phyloP scores from a whole-genome alignment of 2,329 filamentous ascomycete species.

The Curvularia hawaiiensis region DNA sequence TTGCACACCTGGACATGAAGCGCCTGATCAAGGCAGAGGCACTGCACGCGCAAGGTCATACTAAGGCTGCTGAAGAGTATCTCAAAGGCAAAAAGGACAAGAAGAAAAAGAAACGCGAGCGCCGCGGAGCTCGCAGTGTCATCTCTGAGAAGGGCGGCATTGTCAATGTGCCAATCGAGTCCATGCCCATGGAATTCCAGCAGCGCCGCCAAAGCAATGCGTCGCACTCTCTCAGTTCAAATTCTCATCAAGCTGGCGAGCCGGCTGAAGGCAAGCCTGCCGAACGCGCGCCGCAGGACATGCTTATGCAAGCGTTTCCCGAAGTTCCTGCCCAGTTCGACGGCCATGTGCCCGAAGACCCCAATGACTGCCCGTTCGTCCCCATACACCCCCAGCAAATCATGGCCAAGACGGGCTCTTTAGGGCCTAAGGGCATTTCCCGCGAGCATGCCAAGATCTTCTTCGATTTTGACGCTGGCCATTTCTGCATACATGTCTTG shows the following conservation, averaged over 20 bases:
- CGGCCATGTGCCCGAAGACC: constrained; percentile 62
- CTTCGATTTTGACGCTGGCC: constrained; percentile 66
- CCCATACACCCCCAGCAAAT: constrained; percentile 69
- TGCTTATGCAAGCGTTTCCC: constrained; percentile 45
- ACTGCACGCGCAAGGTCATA: constrained; percentile 34
- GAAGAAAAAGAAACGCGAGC: constrained; percentile 57
- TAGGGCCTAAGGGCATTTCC: constrained; percentile 74
- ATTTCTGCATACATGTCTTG: constrained; percentile 69
- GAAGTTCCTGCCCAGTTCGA: constrained; percentile 57
- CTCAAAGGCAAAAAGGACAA: constrained; percentile 38
- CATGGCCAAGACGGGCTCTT: constrained; percentile 52
- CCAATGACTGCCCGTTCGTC: constrained; percentile 67
- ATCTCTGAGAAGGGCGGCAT: constrained; percentile 74
- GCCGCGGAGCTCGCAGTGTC: constrained; percentile 61
- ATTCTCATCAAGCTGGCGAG: constrained; percentile 48
- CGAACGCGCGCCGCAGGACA: constrained; percentile 41
- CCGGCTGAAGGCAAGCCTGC: constrained; percentile 32
- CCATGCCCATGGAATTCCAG: constrained; percentile 43
- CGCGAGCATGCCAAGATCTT: constrained; percentile 74
- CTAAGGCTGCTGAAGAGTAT: constrained; percentile 30
- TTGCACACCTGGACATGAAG: constrained; percentile 57
- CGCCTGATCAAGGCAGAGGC: constrained; percentile 47
- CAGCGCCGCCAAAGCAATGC: constrained; percentile 43
- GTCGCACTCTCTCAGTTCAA: constrained; percentile 59
- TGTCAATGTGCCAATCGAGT: constrained; percentile 49